Conservation (phyloP, 2,329 filamentous ascomycete genomes). For the Trichoderma cornu-damae region DNA sequence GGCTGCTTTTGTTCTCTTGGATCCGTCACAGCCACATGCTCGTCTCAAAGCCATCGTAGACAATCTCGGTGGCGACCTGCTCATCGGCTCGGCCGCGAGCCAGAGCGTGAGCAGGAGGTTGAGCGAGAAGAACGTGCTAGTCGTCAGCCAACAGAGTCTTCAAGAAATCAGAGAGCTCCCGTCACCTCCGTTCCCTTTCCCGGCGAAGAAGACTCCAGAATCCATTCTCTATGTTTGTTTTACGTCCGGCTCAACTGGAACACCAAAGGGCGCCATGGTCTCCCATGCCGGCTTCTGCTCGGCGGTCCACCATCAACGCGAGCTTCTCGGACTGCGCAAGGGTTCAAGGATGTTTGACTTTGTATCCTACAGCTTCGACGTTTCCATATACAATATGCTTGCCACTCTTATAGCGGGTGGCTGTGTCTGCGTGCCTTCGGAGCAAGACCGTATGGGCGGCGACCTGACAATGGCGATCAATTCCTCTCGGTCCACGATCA, state of each 20-base stretch:
- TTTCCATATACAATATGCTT: not conserved
- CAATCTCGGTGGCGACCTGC: too few relatives aligned
- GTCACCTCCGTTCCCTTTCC: too few relatives aligned
- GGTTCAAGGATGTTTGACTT: constrained; percentile 17
- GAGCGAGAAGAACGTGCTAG: too few relatives aligned
- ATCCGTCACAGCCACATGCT: not conserved
- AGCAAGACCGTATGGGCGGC: not conserved
- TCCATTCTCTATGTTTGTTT: constrained; percentile 41
- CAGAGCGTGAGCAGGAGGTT: too few relatives aligned
- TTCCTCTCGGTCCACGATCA: too few relatives aligned
- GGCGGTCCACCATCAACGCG: constrained; percentile 35
- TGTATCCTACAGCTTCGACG: constrained; percentile 20
- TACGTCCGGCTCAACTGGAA: constrained; percentile 52
- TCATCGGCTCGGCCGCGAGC: too few relatives aligned
- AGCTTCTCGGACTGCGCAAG: constrained; percentile 18
- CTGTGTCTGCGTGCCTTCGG: not conserved
- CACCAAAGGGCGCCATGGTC: constrained; percentile 48
- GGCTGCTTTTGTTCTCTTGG: constrained; percentile 25
- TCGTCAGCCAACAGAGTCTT: not conserved
- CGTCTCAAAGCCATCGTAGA: too few relatives aligned
- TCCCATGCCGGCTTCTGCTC: constrained; percentile 38
- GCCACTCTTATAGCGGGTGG: constrained; percentile 16
- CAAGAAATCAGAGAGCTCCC: not conserved
- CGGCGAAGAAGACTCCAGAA: too few relatives aligned
- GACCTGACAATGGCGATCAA: not conserved